A percentile compares a stretch with the other conserved stretches of the same genome.
Conservation (phyloP, 73 alveolate genomes). For the Paramecium octaurelia region DNA sequence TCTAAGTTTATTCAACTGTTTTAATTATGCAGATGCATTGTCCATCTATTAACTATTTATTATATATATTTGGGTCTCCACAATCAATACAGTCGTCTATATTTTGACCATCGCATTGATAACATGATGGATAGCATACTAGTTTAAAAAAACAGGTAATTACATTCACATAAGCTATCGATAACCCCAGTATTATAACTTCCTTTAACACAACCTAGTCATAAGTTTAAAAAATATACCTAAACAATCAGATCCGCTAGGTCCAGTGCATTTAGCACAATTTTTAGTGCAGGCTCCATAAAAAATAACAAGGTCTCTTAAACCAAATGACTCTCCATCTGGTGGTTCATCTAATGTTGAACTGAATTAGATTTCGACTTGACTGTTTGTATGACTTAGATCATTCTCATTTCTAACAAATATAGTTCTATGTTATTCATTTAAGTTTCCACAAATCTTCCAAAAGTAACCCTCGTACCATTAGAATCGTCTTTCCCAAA, state of each 20-base stretch:
- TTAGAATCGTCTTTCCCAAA: not conserved
- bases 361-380: not conserved
- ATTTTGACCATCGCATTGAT: not conserved
- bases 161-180: not conserved
- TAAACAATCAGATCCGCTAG: not conserved
- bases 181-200: not conserved
- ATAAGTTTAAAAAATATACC: not conserved
- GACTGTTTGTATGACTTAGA: not conserved
- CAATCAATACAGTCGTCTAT: not conserved
- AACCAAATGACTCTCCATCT: not conserved
- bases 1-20: not conserved
- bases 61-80: not conserved
- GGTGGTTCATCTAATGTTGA: not conserved
- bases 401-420: not conserved
- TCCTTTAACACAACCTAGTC: not conserved
- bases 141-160: not conserved
- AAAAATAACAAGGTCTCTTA: not conserved
- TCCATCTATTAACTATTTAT: not conserved
- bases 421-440: not conserved
- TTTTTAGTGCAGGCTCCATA: not conserved
- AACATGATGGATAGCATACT: not conserved
- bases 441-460: not conserved
- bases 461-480: not conserved
- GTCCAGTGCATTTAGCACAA: slow-evolving; percentile 8
- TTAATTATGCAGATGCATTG: not conserved